These are phyloP conservation scores for Rachicladosporium sp. DNA, from an alignment of 2,329 filamentous ascomycete species.

Conservation along the genomic window DNA sequence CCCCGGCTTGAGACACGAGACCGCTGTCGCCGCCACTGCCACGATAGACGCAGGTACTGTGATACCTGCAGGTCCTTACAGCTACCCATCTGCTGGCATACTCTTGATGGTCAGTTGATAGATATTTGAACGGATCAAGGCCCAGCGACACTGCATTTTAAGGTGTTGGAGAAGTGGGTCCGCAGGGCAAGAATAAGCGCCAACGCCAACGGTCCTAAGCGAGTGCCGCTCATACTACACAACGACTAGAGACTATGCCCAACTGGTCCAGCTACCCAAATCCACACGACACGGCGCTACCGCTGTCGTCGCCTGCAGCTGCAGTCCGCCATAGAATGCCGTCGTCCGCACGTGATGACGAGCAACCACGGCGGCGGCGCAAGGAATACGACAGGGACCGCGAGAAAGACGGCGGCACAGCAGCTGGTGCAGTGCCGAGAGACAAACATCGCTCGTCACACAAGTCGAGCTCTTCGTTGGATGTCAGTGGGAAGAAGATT, in stretches of 20 bases:
- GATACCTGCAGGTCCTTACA: too few species aligned
- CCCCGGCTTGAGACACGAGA: too few species aligned
- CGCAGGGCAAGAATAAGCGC: too few species aligned
- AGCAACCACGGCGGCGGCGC: constrained; percentile 18
- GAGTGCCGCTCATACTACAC: too few species aligned
- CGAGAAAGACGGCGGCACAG: constrained; percentile 8
- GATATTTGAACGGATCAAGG: too few species aligned
- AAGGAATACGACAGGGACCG: constrained; percentile 22
- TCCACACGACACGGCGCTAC: constrained; percentile 5
- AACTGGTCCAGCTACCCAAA: constrained; percentile 2
- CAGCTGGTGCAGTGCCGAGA: constrained; percentile 1
- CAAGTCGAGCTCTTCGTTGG: constrained; percentile 17
- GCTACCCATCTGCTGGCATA: too few species aligned
- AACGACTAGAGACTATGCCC: not conserved
- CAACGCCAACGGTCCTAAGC: too few species aligned
- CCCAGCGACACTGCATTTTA: too few species aligned
- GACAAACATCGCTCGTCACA: constrained; percentile 17
- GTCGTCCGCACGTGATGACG: constrained; percentile 7
- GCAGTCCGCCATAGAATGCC: constrained; percentile 2
- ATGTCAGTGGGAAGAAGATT: constrained; percentile 13
- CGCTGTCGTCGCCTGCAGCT: constrained; percentile 3
- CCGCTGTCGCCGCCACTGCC: too few species aligned
- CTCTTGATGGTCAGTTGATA: too few species aligned
- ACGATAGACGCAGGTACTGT: too few species aligned
- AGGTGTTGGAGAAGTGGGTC: too few species aligned